Evolutionary conservation across 805 yeast species (phyloP), one percentile per base, ranked within the genome.

Genomic region (Metschnikowia continentalis): DNA sequence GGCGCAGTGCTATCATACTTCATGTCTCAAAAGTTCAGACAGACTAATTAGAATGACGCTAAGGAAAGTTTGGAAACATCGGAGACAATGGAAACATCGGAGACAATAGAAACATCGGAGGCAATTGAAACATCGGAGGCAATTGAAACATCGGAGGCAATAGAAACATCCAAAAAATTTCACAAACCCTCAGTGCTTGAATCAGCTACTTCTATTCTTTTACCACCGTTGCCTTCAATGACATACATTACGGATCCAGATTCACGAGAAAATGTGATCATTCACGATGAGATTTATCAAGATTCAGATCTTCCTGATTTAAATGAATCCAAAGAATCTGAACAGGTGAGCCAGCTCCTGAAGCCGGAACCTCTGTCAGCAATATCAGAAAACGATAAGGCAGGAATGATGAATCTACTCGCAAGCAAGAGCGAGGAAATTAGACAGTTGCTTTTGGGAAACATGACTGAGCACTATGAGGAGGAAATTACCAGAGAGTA

Each of bases 401-500:
- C 40, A 33, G 56, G 60, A 3, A 48, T 58, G 56, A 56, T 56
- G 40, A 48, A 53, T 7, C 51, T 47, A 50, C 44, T 58, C 22
- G 43, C 55, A n/a, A 47, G 42, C 4, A 56, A 56, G 33, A 52
- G 59, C n/a, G 60, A 55, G 40, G 60, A 56, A 32, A 46, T 58
- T 32, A 47, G 51, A 32, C 58, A 51, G 45, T 48, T 56, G 10
- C 49, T 58, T 6, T 39, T 49, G 30, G 59, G 59, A 5, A 54
- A 54, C 14, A 51, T 55, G 57, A 77, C 76, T 42, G 78, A 76
- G 55, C 66, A 71, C 37, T 61, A 77, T 19, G 92, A 86, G 61
- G 98, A 94, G 57, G 77, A 80, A 49, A 86, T 94, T 47, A 98
- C 99, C 0, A 72, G 96, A 38, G 81, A 83, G 43, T 94, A 96